Conservation (phyloP, 495 filamentous ascomycete species). For the Penicillium arizonense region DNA sequence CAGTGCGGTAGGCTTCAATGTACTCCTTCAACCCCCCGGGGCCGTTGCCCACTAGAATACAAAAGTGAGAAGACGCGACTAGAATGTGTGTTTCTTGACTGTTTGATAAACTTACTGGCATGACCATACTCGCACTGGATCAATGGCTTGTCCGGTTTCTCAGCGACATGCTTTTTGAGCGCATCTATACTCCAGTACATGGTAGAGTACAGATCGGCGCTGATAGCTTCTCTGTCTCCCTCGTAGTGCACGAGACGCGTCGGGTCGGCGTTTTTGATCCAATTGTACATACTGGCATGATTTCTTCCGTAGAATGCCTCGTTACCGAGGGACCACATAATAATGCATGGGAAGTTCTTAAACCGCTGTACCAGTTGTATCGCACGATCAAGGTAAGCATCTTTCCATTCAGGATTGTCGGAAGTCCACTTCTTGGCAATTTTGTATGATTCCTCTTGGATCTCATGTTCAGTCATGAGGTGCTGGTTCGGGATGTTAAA, state of each 20-base stretch:
- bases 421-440: slow-evolving; percentile 57
- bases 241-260: slow-evolving; percentile 66
- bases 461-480: slow-evolving; percentile 44
- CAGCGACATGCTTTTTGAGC: slow-evolving; percentile 41
- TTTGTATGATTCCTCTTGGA: slow-evolving; percentile 51
- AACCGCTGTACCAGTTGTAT: slow-evolving; percentile 61
- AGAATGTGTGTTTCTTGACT: too few species aligned
- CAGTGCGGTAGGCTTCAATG: slow-evolving; percentile 53
- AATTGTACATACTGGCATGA: slow-evolving; percentile 62
- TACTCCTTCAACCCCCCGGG: slow-evolving; percentile 67
- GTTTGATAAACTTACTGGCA: slow-evolving; percentile 27
- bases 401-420: slow-evolving; percentile 61
- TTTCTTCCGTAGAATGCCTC: slow-evolving; percentile 68
- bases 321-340: slow-evolving; percentile 71
- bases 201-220: slow-evolving; percentile 61
- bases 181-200: slow-evolving; percentile 63
- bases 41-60: slow-evolving; percentile 67
- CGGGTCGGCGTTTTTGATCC: slow-evolving; percentile 55
- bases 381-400: slow-evolving; percentile 64
- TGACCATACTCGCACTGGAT: slow-evolving; percentile 68
- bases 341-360: slow-evolving; percentile 61
- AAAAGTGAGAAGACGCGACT: slow-evolving; percentile 34
- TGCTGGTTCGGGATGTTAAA: slow-evolving; percentile 41
- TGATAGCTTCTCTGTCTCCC: slow-evolving; percentile 53
- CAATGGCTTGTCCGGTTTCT: slow-evolving; percentile 50